These are phyloP conservation scores for Diaporthe capsici DNA, from an alignment of 2,329 filamentous ascomycete species.

Conservation along the genomic window DNA sequence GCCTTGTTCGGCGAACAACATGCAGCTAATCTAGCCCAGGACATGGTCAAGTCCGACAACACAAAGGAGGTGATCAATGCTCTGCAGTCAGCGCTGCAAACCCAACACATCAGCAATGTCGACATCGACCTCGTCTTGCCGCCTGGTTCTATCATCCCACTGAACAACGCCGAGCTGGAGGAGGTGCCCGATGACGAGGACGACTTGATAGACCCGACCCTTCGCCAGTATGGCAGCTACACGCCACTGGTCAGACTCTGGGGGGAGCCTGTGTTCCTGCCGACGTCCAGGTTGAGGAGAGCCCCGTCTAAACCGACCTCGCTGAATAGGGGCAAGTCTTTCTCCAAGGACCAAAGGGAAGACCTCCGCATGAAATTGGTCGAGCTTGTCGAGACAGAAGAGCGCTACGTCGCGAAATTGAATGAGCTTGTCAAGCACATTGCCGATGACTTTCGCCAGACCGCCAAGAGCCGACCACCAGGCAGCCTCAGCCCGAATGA, in stretches of 20 bases:
- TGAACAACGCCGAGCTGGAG: slow-evolving; percentile 71
- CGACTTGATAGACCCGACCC: slow-evolving; percentile 73
- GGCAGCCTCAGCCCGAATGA: slow-evolving; percentile 80
- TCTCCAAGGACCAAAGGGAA: slow-evolving; percentile 85
- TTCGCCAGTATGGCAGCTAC: slow-evolving; percentile 83
- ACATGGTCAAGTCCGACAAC: slow-evolving; percentile 87
- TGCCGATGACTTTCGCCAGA: slow-evolving; percentile 83
- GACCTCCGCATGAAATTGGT: slow-evolving; percentile 89
- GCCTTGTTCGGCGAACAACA: slow-evolving; percentile 90
- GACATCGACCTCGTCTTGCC: slow-evolving; percentile 92
- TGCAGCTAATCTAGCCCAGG: slow-evolving; percentile 89
- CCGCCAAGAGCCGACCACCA: slow-evolving; percentile 70
- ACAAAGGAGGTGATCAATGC: slow-evolving; percentile 79
- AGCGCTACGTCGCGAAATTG: slow-evolving; percentile 91
- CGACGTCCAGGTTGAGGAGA: slow-evolving; percentile 85
- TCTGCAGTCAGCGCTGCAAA: slow-evolving; percentile 81
- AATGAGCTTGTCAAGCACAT: slow-evolving; percentile 86
- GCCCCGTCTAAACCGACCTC: slow-evolving; percentile 90
- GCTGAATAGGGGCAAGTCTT: slow-evolving; percentile 82
- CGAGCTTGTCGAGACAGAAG: slow-evolving; percentile 93
- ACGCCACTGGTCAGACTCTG: slow-evolving; percentile 82
- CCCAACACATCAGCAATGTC: slow-evolving; percentile 86
- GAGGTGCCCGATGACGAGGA: slow-evolving; percentile 74
- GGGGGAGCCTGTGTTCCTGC: slow-evolving; percentile 87
- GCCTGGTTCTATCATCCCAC: slow-evolving; percentile 78